Conservation (phyloP, 164 flowering plant genomes). For the Cinnamomum chago region DNA sequence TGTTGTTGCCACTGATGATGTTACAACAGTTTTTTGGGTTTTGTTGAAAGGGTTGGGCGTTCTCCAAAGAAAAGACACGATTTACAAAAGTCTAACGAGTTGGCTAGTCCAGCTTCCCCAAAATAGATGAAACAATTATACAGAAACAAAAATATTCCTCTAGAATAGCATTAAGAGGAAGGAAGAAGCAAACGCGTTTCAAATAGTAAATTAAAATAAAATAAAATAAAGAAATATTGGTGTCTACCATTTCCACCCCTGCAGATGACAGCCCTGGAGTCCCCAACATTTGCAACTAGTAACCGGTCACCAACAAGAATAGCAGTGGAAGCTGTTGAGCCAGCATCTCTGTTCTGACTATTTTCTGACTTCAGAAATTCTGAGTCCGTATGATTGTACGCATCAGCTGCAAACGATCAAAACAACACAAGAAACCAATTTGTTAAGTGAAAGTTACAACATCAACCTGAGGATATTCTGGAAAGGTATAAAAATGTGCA, state of each 20-base stretch:
- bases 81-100: not conserved
- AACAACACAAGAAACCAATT: not conserved
- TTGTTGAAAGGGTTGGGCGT: no score
- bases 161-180: not conserved
- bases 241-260: conserved; percentile 83
- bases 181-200: not conserved
- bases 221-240: not conserved
- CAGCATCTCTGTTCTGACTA: conserved; percentile 90
- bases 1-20: no score
- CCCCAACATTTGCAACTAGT: conserved; percentile 97
- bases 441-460: not conserved
- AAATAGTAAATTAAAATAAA: not conserved
- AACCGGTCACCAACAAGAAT: conserved; percentile 92
- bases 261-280: conserved; percentile 94
- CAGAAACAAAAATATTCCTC: not conserved
- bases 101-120: not conserved
- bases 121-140: not conserved
- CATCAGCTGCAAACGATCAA: conserved; percentile 61
- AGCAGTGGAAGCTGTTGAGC: conserved; percentile 99
- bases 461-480: not conserved
- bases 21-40: no score
- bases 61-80: no score
- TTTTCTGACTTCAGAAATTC: conserved; percentile 88
- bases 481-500: conserved; percentile 16
- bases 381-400: conserved; percentile 88